Percentiles rank a stretch among this genome's conserved stretches.
phyloP scores from a whole-genome alignment of 1,139 yeast species.

The Diutina catenulata region DNA sequence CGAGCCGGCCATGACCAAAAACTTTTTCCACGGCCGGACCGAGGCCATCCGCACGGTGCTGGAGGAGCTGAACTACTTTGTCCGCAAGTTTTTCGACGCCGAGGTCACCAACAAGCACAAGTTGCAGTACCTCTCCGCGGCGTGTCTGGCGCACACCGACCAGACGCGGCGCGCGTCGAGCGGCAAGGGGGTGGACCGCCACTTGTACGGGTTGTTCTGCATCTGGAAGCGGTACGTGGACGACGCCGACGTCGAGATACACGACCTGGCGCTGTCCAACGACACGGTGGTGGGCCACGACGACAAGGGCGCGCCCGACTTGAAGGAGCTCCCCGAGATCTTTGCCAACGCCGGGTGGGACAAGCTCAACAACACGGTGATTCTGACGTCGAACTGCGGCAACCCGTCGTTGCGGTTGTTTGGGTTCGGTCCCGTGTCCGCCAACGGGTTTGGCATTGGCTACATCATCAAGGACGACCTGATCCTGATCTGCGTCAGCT shows the following conservation, averaged over 20 bases:
- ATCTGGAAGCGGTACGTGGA: slow-evolving; percentile 73
- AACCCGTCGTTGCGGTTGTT: slow-evolving; percentile 78
- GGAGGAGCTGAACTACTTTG: slow-evolving; percentile 68
- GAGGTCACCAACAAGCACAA: slow-evolving; percentile 48
- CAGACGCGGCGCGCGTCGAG: slow-evolving; percentile 59
- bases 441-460: slow-evolving; percentile 88
- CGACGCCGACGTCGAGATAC: slow-evolving; percentile 13
- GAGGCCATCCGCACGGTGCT: slow-evolving; percentile 86
- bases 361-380: slow-evolving; percentile 42
- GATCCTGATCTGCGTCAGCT: slow-evolving; percentile 75
- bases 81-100: slow-evolving; percentile 73
- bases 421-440: slow-evolving; percentile 88
- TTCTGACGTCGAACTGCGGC: slow-evolving; percentile 42
- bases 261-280: slow-evolving; percentile 10
- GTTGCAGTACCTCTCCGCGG: slow-evolving; percentile 46
- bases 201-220: slow-evolving; percentile 75
- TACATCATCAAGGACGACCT: slow-evolving; percentile 81
- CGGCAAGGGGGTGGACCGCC: slow-evolving; percentile 87
- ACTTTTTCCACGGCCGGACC: slow-evolving; percentile 79
- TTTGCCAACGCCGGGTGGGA: slow-evolving; percentile 72
- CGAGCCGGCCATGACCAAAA: slow-evolving; percentile 94
- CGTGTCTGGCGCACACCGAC: slow-evolving; percentile 58
- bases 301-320: slow-evolving; percentile 6
- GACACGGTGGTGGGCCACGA: slow-evolving; percentile 12
- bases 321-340: slow-evolving; percentile 10